Conservation (phyloP, 306 rosid genomes). For the Herpetospermum pedunculosum region DNA sequence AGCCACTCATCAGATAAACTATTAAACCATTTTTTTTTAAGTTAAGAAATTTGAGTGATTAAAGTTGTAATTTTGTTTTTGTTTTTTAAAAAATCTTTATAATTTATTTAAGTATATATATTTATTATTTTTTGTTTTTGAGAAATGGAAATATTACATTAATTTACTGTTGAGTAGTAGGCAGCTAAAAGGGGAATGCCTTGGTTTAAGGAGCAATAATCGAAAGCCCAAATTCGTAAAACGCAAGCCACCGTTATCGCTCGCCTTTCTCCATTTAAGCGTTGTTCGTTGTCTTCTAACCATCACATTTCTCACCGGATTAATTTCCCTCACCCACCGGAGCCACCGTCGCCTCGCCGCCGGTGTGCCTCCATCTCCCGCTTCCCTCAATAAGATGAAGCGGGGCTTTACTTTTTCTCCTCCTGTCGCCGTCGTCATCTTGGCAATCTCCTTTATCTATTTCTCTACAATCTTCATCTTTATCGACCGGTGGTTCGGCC, state of each 20-base stretch:
- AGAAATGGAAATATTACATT: no score
- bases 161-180: not conserved
- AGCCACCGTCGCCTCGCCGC: constrained; percentile 69
- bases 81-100: no score
- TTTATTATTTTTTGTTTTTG: no score
- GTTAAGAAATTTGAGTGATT: no score
- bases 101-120: no score
- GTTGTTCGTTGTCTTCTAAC: constrained; percentile 1
- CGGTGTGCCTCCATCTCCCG: constrained; percentile 37
- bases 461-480: constrained; percentile 65
- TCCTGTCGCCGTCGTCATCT: constrained; percentile 54
- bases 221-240: constrained; percentile 14
- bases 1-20: no score
- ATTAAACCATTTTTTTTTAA: no score
- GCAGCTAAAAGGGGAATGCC: not conserved
- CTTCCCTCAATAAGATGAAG: constrained; percentile 32
- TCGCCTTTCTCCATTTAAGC: constrained; percentile 13
- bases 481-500: constrained; percentile 82
- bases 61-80: no score
- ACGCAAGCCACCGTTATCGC: constrained; percentile 8
- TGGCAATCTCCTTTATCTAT: constrained; percentile 51
- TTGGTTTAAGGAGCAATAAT: not conserved
- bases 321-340: constrained; percentile 1
- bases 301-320: not conserved
- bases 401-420: constrained; percentile 34